Percentiles rank a stretch among this genome's conserved stretches.
Evolutionary conservation across 177 flowering plant genomes (phyloP).

Genomic region (Vitis hybrid): DNA sequence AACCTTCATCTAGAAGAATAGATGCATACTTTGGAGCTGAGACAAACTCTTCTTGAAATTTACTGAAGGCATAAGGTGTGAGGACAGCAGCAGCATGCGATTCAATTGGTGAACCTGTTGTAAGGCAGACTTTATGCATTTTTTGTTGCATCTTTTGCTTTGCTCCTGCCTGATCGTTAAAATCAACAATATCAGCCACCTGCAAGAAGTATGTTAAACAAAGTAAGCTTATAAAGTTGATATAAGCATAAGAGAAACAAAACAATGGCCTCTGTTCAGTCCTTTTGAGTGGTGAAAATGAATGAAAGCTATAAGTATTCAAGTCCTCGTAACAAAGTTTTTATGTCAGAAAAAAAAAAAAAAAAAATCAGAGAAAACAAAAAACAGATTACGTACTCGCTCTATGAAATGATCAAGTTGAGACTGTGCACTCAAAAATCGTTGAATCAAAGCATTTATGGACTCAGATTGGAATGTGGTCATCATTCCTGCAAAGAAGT

Average conservation of each 20-base stretch:
- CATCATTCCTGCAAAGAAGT: conserved; percentile 73
- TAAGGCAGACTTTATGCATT: conserved; percentile 43
- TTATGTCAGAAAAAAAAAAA: not conserved
- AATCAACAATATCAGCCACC: conserved; percentile 51
- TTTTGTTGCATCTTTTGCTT: conserved; percentile 51
- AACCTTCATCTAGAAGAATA: conserved; percentile 45
- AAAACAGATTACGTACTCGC: conserved; percentile 37
- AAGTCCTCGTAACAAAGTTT: too few species aligned
- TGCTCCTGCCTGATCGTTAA: conserved; percentile 40
- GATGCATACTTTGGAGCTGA: conserved; percentile 79
- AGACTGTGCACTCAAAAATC: conserved; percentile 64
- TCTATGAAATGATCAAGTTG: conserved; percentile 54
- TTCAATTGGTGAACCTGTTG: conserved; percentile 78
- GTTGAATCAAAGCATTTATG: conserved; percentile 53
- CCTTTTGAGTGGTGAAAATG: too few species aligned
- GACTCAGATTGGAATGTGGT: conserved; percentile 46
- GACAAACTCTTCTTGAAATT: conserved; percentile 69
- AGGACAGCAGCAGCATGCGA: conserved; percentile 70
- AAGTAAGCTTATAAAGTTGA: not conserved
- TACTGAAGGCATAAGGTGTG: conserved; percentile 67
- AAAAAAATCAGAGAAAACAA: conserved; percentile 1
- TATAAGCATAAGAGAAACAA: not conserved
- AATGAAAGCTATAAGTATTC: too few species aligned
- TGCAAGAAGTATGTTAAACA: conserved; percentile 14
- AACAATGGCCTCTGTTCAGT: too few species aligned